Percentiles rank a stretch among this genome's conserved stretches.
phyloP scores from a whole-genome alignment of 257 asterid species.

The Lavandula angustifolia region DNA sequence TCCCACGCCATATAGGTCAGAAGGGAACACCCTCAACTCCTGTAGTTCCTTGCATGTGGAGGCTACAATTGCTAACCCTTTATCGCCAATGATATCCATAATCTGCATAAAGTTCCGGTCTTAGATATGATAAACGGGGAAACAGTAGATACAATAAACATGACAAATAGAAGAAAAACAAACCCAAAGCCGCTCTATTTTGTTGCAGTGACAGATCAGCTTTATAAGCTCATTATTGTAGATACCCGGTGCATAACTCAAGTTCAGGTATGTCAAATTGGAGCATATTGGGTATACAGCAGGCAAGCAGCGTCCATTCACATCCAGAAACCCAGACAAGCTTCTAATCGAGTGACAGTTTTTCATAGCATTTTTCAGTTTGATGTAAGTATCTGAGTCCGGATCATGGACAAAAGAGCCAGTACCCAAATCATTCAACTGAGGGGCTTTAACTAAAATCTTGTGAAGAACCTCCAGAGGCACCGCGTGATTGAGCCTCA shows the following conservation, averaged over 20 bases:
- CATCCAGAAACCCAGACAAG: slow-evolving; percentile 73
- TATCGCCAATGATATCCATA: slow-evolving; percentile 71
- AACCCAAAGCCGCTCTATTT: slow-evolving; percentile 72
- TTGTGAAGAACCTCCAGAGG: slow-evolving; percentile 62
- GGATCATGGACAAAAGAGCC: slow-evolving; percentile 65
- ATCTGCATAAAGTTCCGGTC: slow-evolving; percentile 41
- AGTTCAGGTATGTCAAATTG: slow-evolving; percentile 63
- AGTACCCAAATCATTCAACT: slow-evolving; percentile 65
- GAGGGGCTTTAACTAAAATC: slow-evolving; percentile 71
- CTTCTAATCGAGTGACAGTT: slow-evolving; percentile 60
- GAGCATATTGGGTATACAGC: slow-evolving; percentile 63
- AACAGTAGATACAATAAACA: not conserved
- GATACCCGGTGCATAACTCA: slow-evolving; percentile 76
- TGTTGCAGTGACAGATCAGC: slow-evolving; percentile 68
- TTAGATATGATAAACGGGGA: not conserved
- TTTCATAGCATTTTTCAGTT: slow-evolving; percentile 46
- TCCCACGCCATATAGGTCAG: slow-evolving; percentile 50
- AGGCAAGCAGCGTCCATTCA: slow-evolving; percentile 53
- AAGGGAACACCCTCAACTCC: slow-evolving; percentile 75
- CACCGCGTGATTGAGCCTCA: slow-evolving; percentile 66
- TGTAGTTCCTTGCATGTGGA: slow-evolving; percentile 72
- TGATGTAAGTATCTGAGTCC: slow-evolving; percentile 47
- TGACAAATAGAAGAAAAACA: slow-evolving; percentile 26
- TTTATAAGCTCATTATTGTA: slow-evolving; percentile 53
- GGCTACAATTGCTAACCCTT: slow-evolving; percentile 65